Percentiles rank a stretch among this genome's conserved stretches.
phyloP scores from a whole-genome alignment of 495 filamentous ascomycete species.

The Immersiella caudata region DNA sequence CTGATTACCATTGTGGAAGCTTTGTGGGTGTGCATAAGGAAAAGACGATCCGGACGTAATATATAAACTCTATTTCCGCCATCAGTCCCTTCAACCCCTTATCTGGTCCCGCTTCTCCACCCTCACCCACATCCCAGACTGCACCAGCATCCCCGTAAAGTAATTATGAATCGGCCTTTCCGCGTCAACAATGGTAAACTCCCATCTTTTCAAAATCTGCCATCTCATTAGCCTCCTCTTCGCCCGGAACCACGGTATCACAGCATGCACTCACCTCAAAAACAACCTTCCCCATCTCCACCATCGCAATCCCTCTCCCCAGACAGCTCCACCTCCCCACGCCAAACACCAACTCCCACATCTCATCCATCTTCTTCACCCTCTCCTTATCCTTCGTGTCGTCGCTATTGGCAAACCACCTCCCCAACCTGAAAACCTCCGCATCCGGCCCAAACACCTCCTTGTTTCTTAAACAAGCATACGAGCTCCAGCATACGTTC shows the following conservation, averaged over 20 bases:
- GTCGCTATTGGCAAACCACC: slow-evolving; percentile 36
- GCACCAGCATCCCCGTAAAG: not conserved
- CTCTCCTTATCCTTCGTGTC: slow-evolving; percentile 36
- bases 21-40: too few relatives aligned
- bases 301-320: slow-evolving; percentile 41
- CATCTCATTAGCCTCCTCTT: not conserved
- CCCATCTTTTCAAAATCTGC: slow-evolving; percentile 6
- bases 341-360: slow-evolving; percentile 40
- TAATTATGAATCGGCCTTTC: slow-evolving; percentile 7
- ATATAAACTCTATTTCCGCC: too few relatives aligned
- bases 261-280: slow-evolving; percentile 50
- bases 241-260: not conserved
- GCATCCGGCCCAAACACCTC: slow-evolving; percentile 32
- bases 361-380: slow-evolving; percentile 41
- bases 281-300: slow-evolving; percentile 57
- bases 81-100: not conserved
- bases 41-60: too few relatives aligned
- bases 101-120: slow-evolving; percentile 6
- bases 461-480: not conserved
- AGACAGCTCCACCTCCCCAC: slow-evolving; percentile 45
- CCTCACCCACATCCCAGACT: slow-evolving; percentile 3
- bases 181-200: slow-evolving; percentile 3
- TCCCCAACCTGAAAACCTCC: slow-evolving; percentile 39
- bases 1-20: too few relatives aligned
- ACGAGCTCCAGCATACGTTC: slow-evolving; percentile 15